These are phyloP conservation scores for Dothistroma septosporum DNA, from an alignment of 2,329 filamentous ascomycete species.

Conservation along the genomic window DNA sequence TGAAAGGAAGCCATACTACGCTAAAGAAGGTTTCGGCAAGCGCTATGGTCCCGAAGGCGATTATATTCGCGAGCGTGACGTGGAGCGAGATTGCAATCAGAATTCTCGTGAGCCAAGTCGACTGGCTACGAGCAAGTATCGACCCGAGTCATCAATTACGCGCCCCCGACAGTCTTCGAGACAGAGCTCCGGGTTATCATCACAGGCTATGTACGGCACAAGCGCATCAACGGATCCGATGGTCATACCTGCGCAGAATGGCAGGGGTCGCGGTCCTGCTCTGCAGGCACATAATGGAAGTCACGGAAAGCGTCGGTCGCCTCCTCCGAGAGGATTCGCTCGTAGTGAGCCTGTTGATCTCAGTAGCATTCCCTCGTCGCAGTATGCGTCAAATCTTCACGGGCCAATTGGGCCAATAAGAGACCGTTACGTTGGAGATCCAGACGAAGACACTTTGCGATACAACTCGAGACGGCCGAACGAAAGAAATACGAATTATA, in stretches of 20 bases:
- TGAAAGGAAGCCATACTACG: constrained; percentile 61
- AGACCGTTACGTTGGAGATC: constrained; percentile 20
- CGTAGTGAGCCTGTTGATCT: constrained; percentile 28
- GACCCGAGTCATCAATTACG: constrained; percentile 10
- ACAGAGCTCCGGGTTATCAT: constrained; percentile 13
- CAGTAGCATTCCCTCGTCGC: constrained; percentile 21
- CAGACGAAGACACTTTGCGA: constrained; percentile 13
- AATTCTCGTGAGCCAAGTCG: constrained; percentile 17
- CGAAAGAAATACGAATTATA: constrained; percentile 9
- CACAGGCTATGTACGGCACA: constrained; percentile 16
- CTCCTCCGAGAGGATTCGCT: constrained; percentile 22
- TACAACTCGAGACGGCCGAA: constrained; percentile 12
- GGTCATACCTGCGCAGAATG: constrained; percentile 21
- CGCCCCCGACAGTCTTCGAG: constrained; percentile 5
- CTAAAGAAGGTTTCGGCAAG: constrained; percentile 58
- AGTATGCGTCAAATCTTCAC: constrained; percentile 29
- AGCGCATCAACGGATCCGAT: constrained; percentile 18
- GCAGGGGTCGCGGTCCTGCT: constrained; percentile 20
- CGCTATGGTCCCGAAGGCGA: constrained; percentile 38
- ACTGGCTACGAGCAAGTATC: constrained; percentile 13
- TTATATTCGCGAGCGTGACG: constrained; percentile 17
- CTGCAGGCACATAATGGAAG: constrained; percentile 16
- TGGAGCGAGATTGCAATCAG: constrained; percentile 14
- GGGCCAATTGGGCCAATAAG: constrained; percentile 11
- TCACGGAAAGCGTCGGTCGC: constrained; percentile 24